A percentile compares a stretch with the other conserved stretches of the same genome.
Evolutionary conservation across 2,329 filamentous ascomycete genomes (phyloP).

Genomic region (Beauveria varroae): DNA sequence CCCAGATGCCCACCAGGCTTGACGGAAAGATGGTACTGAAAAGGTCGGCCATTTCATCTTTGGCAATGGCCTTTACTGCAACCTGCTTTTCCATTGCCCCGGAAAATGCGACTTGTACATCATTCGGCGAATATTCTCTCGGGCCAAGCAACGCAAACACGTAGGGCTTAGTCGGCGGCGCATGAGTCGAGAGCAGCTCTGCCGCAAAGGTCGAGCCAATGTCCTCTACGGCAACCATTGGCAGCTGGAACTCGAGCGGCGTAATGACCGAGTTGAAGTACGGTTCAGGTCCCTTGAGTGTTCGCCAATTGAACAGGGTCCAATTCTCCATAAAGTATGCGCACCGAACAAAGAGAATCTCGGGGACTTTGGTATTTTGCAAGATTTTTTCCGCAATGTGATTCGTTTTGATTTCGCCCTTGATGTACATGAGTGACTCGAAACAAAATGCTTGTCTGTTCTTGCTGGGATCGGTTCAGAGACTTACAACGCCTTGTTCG

Average conservation of each 20-base stretch:
- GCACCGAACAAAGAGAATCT: constrained; percentile 25
- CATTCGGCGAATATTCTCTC: constrained; percentile 19
- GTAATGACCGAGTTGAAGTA: constrained; percentile 28
- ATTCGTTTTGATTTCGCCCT: constrained; percentile 30
- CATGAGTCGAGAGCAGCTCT: constrained; percentile 16
- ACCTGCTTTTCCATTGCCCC: constrained; percentile 20
- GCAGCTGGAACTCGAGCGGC: constrained; percentile 24
- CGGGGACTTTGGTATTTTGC: constrained; percentile 10
- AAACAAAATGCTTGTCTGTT: too few species aligned
- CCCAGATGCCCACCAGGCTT: constrained; percentile 19
- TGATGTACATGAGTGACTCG: neutral
- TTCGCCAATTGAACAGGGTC: constrained; percentile 19
- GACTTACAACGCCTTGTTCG: constrained; percentile 23
- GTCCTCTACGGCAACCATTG: constrained; percentile 24
- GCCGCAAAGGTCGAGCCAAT: constrained; percentile 20
- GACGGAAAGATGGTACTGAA: constrained; percentile 19
- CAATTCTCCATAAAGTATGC: constrained; percentile 34
- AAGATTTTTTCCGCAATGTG: constrained; percentile 25
- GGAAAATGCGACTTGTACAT: constrained; percentile 23
- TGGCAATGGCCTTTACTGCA: constrained; percentile 21
- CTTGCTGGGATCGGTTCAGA: too few species aligned
- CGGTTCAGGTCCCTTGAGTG: constrained; percentile 18
- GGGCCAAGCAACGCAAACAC: constrained; percentile 27
- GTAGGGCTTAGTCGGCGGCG: constrained; percentile 18
- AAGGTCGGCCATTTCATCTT: constrained; percentile 16